These are phyloP conservation scores for Wallacemonas sp. DNA, from an alignment of 208 protist species.

Conservation along the genomic window DNA sequence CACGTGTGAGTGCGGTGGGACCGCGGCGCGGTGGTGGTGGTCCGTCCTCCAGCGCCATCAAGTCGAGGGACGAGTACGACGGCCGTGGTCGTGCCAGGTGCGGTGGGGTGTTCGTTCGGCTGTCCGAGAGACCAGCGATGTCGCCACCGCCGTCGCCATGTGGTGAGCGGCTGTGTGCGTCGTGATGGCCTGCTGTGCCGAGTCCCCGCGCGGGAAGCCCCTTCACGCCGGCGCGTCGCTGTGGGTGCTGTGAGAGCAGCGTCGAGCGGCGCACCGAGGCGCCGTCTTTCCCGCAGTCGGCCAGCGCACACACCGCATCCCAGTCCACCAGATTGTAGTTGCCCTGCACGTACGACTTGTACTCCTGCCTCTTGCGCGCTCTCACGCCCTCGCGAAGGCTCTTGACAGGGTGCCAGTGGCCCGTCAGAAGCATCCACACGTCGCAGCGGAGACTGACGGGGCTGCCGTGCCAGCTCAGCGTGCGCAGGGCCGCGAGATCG, in stretches of 20 bases:
- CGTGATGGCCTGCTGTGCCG: neutral
- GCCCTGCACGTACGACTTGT: conserved; percentile 46
- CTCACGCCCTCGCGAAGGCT: conserved; percentile 36
- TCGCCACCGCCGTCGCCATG: conserved; percentile 3
- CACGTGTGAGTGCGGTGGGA: neutral
- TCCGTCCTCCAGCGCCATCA: conserved; percentile 11
- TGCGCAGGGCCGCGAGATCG: conserved; percentile 39
- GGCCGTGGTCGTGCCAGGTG: neutral
- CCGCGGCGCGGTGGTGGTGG: no score
- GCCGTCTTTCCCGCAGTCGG: conserved; percentile 24
- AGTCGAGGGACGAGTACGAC: conserved; percentile 8
- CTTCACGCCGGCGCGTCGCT: neutral
- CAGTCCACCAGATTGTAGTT: conserved; percentile 59
- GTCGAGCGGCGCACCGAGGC: conserved; percentile 25
- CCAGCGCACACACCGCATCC: conserved; percentile 47
- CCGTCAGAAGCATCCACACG: conserved; percentile 63
- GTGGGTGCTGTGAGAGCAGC: conserved; percentile 15
- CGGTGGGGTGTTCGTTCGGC: conserved; percentile 6
- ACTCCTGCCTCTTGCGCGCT: conserved; percentile 57
- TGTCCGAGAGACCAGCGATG: neutral
- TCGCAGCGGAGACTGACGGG: conserved; percentile 49
- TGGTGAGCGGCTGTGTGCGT: no score
- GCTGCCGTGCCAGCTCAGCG: conserved; percentile 60
- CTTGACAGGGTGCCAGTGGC: conserved; percentile 45
- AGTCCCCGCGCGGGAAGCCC: neutral